Base-by-base conservation (phyloP, 2,329 filamentous ascomycete species). In the Blastomyces gilchristii region DNA sequence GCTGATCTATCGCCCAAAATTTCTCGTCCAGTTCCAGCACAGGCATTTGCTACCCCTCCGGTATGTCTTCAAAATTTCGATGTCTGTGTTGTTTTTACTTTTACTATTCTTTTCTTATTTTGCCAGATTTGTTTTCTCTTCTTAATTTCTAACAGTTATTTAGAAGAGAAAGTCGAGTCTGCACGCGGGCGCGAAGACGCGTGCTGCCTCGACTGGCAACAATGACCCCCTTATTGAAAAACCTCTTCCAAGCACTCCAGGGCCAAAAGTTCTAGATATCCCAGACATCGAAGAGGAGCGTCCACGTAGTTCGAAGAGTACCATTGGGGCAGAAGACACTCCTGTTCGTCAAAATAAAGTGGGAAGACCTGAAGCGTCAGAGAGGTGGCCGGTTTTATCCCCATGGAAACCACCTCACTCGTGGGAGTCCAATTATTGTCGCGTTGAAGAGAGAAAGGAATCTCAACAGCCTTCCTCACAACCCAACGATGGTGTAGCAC, bases 231-330 rank as follows among this genome's bases (percentile, higher is more conserved):
- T 64, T 31, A 62, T 63, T 37, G 65, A 67, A 58, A 67, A 67
- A 53, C 64, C 65, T 22, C 63, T 67, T 45, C 65, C 64, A 45
- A 58, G 45, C 37, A 61, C 64, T n/a, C 65, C 65, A 31, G 58
- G 52, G 9, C 18, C 31, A 53, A 34, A 52, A 8, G 37, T n/a
- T 8, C 34, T n/a, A 28, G n/a, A 34, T 22, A 14, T 5, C n/a
- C 37, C 16, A 41, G 11, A 12, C 6, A 25, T 3, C 11, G 18
- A 37, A 16, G 45, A 53, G 25, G 14, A 18, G 11, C 1, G 53
- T 14, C 31, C 52, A 28, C 37, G 43, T 50, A 54, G 56, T 12
- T 62, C 59, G 12, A 62, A 60, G 18, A 58, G 60, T 18, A 34
- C 64, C 25, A 61, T 61, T 45, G 61, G 64, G 37, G 60, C 61